Base-by-base conservation (phyloP, 345 rosid genomes). In the Lenwebbia sp. region DNA sequence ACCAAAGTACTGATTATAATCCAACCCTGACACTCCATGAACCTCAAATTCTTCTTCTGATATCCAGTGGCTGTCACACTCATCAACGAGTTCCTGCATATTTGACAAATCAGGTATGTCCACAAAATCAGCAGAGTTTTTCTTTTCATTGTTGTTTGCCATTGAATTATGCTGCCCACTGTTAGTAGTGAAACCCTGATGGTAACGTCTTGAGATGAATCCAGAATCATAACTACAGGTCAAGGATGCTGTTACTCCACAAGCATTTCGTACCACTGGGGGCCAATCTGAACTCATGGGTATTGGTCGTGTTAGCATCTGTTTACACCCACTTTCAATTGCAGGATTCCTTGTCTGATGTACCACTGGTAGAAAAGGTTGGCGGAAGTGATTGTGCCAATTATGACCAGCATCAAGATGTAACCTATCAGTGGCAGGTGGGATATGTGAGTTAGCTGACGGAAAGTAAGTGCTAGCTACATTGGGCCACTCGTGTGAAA, bases 241-340 rank as follows among this genome's bases (percentile, higher is more conserved):
- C 87, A 96, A 84, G 49, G 96, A 91, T 76, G 98, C 92, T 84
- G 93, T 90, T 87, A 95, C 85, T 75, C 96, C 95, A 88, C 92
- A 91, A 83, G 90, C 90, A 92, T 93, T 93, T 89, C 93, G 93
- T 88, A 97, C 98, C 94, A 95, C 88, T 81, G 98, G 98, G 82
- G 98, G 99, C 98, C 99, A 97, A 90, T 97, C 99, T 88, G 93
- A 91, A 92, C 98, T 97, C 98, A 94, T 92, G 85, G 96, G 92
- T 88, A 95, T 85, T 60, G 98, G 94, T 86, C 90, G 96, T 86
- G 99, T 53, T 55, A 96, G 87, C 88, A 94, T 91, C 87, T 89
- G 93, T 88, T 89, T 92, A 91, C 94, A 92, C 40, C 95, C 92
- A 87, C 88, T 92, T 86, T 97, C 98, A 88, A 92, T 86, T 4